Conservation (phyloP, 176 grass and related monocot species). For the Paspalum vaginatum region DNA sequence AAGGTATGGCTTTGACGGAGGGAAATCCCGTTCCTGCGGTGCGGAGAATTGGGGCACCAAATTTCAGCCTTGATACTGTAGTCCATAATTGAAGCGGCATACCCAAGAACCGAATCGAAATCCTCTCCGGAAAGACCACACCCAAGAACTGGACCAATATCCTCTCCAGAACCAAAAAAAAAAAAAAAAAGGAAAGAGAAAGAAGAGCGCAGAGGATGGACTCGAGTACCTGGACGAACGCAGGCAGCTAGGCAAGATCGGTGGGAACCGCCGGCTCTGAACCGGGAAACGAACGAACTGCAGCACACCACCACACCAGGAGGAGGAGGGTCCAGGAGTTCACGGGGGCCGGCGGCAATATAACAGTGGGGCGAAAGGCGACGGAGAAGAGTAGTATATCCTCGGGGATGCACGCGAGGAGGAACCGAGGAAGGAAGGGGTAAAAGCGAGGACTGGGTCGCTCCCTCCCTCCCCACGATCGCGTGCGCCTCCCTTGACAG, state of each 20-base stretch:
- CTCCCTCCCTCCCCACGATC: too few species aligned
- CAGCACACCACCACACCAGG: neutral
- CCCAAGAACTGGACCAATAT: neutral
- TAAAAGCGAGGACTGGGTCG: neutral
- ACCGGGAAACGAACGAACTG: neutral
- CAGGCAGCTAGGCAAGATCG: neutral
- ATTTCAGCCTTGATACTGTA: neutral
- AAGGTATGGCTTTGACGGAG: neutral
- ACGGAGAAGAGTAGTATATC: neutral
- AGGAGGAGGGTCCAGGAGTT: neutral
- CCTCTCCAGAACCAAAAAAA: too few species aligned
- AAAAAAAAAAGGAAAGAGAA: neutral
- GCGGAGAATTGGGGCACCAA: neutral
- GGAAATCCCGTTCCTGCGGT: neutral
- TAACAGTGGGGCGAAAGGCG: neutral
- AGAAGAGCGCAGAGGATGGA: neutral
- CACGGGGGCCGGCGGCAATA: constrained; percentile 9
- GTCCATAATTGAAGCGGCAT: neutral
- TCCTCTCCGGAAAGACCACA: neutral
- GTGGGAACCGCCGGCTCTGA: neutral
- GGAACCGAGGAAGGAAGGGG: neutral
- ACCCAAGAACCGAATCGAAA: neutral
- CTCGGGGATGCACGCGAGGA: neutral
- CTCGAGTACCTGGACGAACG: neutral
- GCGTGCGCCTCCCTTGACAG: neutral